Evolutionary conservation across 2,329 filamentous ascomycete genomes (phyloP), one percentile per base, ranked within the genome.

Genomic region (Aspergillus spinulosporus): DNA sequence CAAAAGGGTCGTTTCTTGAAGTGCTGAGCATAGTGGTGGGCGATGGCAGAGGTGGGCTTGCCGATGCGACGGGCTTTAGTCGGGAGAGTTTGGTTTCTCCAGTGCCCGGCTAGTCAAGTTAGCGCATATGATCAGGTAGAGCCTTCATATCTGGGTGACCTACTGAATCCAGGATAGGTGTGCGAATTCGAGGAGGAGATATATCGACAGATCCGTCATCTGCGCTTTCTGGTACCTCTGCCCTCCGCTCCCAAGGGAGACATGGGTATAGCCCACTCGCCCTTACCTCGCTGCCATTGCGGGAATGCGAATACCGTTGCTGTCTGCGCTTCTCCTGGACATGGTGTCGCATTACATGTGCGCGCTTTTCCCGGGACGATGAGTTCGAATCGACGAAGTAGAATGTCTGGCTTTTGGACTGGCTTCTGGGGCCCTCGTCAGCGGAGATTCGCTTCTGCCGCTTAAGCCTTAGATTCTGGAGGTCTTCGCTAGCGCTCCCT

Each of bases 331-430:
- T 76, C 58, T 75, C 67, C 49, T 75, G 71, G n/a, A 76, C 73
- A 64, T 76, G 74, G 52, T 76, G 72, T 36, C 72, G 72, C 74
- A 76, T 76, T 15, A 76, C 74, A 68, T 76, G 74, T 5, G 74
- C 73, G 31, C 74, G 72, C 52, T 76, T 76, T 53, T 74, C 74
- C 32, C 72, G 70, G 14, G 71, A 75, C 3, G 73, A 75, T 3
- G 74, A 74, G 51, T 66, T 69, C 5, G 67, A 68, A 49, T 76
- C 69, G 46, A 76, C 74, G 61, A 76, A 76, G 57, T 74, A 76
- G 54, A 76, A 76, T 4, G 66, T 58, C 60, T 72, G 71, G 8
- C 60, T 69, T 52, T 69, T 69, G 21, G 57, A 53, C 59, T 72
- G 71, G 9, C 60, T 69, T 53, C 68, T 69, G 15, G 57, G 51